Evolutionary conservation across 2,329 filamentous ascomycete genomes (phyloP).

Genomic region (Blastomyces emzantsi): DNA sequence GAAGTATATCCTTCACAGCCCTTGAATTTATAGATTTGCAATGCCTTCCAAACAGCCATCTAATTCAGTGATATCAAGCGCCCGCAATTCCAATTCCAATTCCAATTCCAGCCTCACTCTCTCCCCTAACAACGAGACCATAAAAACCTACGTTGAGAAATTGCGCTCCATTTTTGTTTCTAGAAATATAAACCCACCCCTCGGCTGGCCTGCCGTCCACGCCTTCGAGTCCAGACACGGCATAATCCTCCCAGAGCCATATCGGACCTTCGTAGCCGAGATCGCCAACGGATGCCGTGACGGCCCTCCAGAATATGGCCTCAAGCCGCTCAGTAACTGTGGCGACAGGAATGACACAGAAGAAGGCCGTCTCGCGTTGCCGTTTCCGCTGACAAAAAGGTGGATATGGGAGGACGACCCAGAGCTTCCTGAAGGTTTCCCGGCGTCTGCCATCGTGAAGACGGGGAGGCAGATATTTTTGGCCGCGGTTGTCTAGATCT

Average conservation of each 20-base stretch:
- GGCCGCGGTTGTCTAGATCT: background rate
- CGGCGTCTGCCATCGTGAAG: background rate
- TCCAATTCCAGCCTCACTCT: background rate
- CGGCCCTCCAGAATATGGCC: slow-evolving; percentile 1
- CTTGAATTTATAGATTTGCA: background rate
- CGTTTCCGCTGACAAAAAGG: background rate
- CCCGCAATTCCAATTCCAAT: background rate
- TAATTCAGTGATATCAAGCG: background rate
- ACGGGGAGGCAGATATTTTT: background rate
- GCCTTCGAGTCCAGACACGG: background rate
- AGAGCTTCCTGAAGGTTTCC: background rate
- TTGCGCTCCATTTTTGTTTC: background rate
- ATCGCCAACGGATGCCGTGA: slow-evolving; percentile 1
- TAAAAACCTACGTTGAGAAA: background rate
- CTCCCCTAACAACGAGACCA: background rate
- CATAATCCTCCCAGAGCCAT: slow-evolving; percentile 7
- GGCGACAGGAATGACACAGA: background rate
- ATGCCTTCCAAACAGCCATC: background rate
- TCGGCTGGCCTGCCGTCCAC: slow-evolving; percentile 4
- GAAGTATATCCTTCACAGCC: background rate
- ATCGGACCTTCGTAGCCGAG: slow-evolving; percentile 9
- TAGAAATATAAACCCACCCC: background rate
- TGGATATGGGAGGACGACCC: background rate
- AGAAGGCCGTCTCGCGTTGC: background rate
- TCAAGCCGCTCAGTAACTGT: background rate